Evolutionary conservation across 805 yeast genomes (phyloP).

Genomic region (Groenewaldozyma salmanticensis): DNA sequence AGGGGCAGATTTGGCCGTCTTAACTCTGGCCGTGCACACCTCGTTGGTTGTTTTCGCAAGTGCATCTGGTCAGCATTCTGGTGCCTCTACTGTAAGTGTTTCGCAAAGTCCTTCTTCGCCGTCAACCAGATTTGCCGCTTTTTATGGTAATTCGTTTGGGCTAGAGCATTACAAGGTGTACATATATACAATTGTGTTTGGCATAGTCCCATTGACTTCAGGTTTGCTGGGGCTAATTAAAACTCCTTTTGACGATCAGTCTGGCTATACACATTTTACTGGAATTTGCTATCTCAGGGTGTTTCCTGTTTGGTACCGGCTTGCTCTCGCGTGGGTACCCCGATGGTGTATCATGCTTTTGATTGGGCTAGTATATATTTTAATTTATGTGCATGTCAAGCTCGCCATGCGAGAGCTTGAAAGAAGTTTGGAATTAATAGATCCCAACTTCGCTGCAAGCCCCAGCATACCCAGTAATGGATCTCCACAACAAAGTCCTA

Average conservation of each 20-base stretch:
- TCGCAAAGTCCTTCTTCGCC: no score
- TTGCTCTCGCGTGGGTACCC: conserved; percentile 72
- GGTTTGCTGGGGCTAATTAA: conserved; percentile 61
- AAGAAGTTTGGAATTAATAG: conserved; percentile 17
- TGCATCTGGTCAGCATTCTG: conserved; percentile 23
- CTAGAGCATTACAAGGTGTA: conserved; percentile 4
- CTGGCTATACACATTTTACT: conserved; percentile 43
- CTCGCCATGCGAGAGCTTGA: conserved; percentile 16
- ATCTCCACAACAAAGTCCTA: neutral
- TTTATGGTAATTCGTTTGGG: neutral
- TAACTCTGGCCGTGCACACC: conserved; percentile 74
- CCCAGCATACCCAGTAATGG: neutral
- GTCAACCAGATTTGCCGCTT: no score
- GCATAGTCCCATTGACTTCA: conserved; percentile 44
- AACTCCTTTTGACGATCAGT: conserved; percentile 19
- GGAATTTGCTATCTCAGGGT: conserved; percentile 73
- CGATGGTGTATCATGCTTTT: conserved; percentile 53
- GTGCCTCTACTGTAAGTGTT: no score
- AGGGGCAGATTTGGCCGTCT: conserved; percentile 75
- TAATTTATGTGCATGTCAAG: conserved; percentile 61
- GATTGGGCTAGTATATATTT: conserved; percentile 53
- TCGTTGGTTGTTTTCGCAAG: conserved; percentile 52
- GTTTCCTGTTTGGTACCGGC: conserved; percentile 59
- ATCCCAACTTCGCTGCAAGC: neutral
- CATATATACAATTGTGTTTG: conserved; percentile 42